Evolutionary conservation across 2,329 filamentous ascomycete genomes (phyloP).

Genomic region (Orbilia brochopaga): DNA sequence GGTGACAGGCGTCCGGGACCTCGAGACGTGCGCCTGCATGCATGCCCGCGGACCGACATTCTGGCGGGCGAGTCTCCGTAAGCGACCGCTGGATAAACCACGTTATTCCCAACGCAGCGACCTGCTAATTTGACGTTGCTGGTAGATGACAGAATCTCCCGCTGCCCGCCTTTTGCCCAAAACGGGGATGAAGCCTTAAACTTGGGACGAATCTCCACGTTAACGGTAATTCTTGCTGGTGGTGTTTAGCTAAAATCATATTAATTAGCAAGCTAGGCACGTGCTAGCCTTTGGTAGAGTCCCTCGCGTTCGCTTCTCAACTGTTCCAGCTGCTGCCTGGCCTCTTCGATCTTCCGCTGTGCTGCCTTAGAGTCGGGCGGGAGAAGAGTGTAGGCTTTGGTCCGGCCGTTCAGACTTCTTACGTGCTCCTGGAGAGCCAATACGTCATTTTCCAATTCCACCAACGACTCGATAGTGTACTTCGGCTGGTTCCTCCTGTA

Average conservation of each 20-base stretch:
- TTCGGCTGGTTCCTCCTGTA: constrained; percentile 57
- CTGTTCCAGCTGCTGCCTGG: constrained; percentile 69
- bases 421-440: constrained; percentile 66
- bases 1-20: constrained; percentile 20
- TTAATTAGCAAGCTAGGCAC: constrained; percentile 10
- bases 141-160: neutral
- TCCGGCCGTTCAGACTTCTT: constrained; percentile 67
- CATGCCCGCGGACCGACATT: constrained; percentile 33
- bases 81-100: constrained; percentile 1
- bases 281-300: constrained; percentile 72
- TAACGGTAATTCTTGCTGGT: neutral
- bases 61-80: constrained; percentile 19
- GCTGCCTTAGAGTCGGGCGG: constrained; percentile 74
- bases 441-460: constrained; percentile 67
- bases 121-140: neutral
- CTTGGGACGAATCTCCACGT: neutral
- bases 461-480: constrained; percentile 65
- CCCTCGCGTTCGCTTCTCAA: constrained; percentile 71
- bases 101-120: neutral
- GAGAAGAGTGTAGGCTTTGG: constrained; percentile 72
- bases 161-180: neutral
- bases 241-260: no score
- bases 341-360: constrained; percentile 70
- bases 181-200: neutral
- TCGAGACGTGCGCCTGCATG: constrained; percentile 23